Percentiles rank a stretch among this genome's conserved stretches.
Evolutionary conservation across 805 yeast genomes (phyloP).

Genomic region (Candida sonorensis): DNA sequence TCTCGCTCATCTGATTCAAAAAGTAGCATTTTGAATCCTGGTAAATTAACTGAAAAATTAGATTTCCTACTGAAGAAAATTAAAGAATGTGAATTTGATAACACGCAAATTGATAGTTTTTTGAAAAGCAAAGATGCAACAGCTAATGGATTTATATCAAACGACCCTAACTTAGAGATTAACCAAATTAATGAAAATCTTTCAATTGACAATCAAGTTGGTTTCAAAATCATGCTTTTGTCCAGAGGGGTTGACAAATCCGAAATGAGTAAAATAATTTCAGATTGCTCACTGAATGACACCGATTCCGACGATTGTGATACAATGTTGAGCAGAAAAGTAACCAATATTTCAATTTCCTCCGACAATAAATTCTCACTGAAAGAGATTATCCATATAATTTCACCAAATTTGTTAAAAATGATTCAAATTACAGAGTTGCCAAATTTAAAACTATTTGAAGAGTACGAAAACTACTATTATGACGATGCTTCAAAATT

Average conservation of each 20-base stretch:
- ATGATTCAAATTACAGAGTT: constrained; percentile 5
- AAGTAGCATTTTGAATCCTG: no score
- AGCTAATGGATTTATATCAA: neutral
- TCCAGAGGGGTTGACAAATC: neutral
- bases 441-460: constrained; percentile 5
- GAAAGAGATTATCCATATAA: no score
- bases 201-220: neutral
- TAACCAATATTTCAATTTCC: neutral
- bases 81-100: neutral
- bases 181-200: neutral
- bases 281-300: neutral
- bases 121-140: neutral
- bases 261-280: neutral
- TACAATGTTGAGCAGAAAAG: neutral
- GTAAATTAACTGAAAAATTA: neutral
- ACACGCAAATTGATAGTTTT: neutral
- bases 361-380: no score
- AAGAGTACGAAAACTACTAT: constrained; percentile 3
- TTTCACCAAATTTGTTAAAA: constrained; percentile 2
- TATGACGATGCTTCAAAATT: constrained; percentile 5
- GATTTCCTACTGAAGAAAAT: no score
- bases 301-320: neutral
- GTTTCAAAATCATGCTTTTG: neutral
- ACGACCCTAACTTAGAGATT: no score
- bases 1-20: no score